A percentile compares a stretch with the other conserved stretches of the same genome.
Conservation (phyloP, 176 grass and related monocot genomes). For the Dendrocalamus sinicus region DNA sequence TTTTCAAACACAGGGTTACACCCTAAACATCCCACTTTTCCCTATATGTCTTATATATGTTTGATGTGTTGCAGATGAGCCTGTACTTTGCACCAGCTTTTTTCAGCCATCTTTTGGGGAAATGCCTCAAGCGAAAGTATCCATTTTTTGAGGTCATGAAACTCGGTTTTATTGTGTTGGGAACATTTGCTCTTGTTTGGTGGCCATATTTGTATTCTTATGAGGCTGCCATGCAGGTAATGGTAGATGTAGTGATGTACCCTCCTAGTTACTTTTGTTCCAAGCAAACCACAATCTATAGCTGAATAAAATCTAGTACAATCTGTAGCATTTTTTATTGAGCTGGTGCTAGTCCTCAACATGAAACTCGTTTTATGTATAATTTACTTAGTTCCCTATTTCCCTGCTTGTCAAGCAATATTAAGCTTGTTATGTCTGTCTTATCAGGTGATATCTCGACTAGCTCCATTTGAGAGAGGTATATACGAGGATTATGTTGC, state of each 20-base stretch:
- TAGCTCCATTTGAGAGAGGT: constrained; percentile 97
- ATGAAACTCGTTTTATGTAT: constrained; percentile 25
- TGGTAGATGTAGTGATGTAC: background rate
- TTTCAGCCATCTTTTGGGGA: constrained; percentile 88
- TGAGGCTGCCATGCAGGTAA: constrained; percentile 74
- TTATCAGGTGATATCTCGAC: constrained; percentile 72
- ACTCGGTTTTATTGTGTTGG: constrained; percentile 71
- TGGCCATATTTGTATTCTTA: constrained; percentile 88
- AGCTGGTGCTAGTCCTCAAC: background rate
- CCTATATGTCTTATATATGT: constrained; percentile 3
- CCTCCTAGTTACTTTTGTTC: background rate
- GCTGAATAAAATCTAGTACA: background rate
- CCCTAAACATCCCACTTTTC: background rate
- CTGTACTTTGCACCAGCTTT: constrained; percentile 95
- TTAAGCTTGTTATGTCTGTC: constrained; percentile 34
- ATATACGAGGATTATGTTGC: constrained; percentile 95
- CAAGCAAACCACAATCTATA: constrained; percentile 17
- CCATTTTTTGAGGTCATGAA: constrained; percentile 74
- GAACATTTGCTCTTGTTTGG: constrained; percentile 87
- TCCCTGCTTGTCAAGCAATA: background rate
- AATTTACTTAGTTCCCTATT: constrained; percentile 18
- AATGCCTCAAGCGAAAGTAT: constrained; percentile 72
- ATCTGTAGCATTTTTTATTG: background rate
- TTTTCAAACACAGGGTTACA: background rate
- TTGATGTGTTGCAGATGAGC: constrained; percentile 76